Evolutionary conservation across 2,329 filamentous ascomycete genomes (phyloP), one percentile per base, ranked within the genome.

Genomic region (Aureobasidium vineae): DNA sequence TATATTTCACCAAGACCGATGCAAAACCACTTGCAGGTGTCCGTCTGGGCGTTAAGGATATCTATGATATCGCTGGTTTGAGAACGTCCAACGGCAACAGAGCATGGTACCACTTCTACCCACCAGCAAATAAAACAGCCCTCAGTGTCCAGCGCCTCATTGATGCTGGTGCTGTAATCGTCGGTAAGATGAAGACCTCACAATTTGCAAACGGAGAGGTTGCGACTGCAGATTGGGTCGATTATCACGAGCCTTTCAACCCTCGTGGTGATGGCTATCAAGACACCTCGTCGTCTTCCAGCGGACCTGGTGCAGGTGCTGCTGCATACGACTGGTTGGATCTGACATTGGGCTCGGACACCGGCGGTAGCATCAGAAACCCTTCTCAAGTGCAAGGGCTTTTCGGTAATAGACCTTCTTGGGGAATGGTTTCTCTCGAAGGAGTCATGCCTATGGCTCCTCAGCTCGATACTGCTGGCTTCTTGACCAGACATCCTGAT

Each of bases 21-120:
- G 77, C 80, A n/a, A 82, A 85, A 71, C 86, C 86, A 0, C 77
- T 89, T 0, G 83, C 85, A 5, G 86, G 87, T 21, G 81, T 87
- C 3, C 81, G 87, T 21, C 73, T 89, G 0, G 86, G 82, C 0
- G 79, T 89, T 65, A 90, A 89, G 73, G 87, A 89, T 69, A 85
- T 88, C 54, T 86, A 81, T 70, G 79, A 86, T 68, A 74, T 88
- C 45, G 79, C 81, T 26, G 87, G 87, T 1, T 74, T 87, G 0
- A 79, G 80, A 15, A 87, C 84, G 0, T 80, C 80, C 1, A 79
- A 83, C 38, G 87, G 86, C 0, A 88, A 86, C 65, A 78, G 84
- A 38, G 83, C 86, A 1, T 89, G 83, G 79, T 82, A 81, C 26
- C 76, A 82, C 40, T 74, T 89, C 2, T 84, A 86, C 64, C 76